Conservation (phyloP, 2,329 filamentous ascomycete species). For the Stenocarpella maydis region DNA sequence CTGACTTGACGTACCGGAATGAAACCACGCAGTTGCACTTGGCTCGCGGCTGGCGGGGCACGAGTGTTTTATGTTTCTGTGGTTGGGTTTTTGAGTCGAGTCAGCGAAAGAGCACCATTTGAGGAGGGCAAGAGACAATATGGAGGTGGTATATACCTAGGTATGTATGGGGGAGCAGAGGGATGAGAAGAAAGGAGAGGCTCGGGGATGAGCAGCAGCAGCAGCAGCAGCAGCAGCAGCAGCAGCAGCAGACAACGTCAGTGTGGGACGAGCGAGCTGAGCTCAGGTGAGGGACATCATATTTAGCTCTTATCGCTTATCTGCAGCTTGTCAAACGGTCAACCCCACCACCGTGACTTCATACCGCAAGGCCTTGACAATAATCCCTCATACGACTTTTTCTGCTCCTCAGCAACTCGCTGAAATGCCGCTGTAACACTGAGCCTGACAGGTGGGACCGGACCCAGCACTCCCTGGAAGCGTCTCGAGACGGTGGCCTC, state of each 20-base stretch:
- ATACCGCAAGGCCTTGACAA: slow-evolving; percentile 26
- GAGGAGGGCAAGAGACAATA: no score
- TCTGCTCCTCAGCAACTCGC: slow-evolving; percentile 6
- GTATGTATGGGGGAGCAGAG: background rate
- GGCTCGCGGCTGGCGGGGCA: slow-evolving; percentile 15
- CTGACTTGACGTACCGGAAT: slow-evolving; percentile 23
- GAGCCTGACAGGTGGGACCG: slow-evolving; percentile 24
- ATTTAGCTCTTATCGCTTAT: slow-evolving; percentile 37
- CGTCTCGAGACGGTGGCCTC: slow-evolving; percentile 28
- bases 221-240: background rate
- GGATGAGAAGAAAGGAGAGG: background rate
- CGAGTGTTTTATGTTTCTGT: background rate
- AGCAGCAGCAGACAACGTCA: background rate
- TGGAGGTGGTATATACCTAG: background rate
- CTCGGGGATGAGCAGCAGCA: slow-evolving; percentile 3
- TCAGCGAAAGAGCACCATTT: no score
- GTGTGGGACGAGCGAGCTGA: slow-evolving; percentile 8
- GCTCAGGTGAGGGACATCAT: slow-evolving; percentile 30
- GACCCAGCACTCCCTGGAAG: slow-evolving; percentile 4
- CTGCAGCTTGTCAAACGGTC: background rate
- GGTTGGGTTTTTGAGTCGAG: background rate
- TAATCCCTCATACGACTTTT: slow-evolving; percentile 32
- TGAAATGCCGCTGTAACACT: slow-evolving; percentile 31
- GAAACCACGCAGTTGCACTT: slow-evolving; percentile 19
- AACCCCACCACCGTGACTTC: slow-evolving; percentile 31